Evolutionary conservation across 352 stramenopile species (phyloP), one percentile per base, ranked within the genome.

Genomic region (Phytophthora chlamydospora): DNA sequence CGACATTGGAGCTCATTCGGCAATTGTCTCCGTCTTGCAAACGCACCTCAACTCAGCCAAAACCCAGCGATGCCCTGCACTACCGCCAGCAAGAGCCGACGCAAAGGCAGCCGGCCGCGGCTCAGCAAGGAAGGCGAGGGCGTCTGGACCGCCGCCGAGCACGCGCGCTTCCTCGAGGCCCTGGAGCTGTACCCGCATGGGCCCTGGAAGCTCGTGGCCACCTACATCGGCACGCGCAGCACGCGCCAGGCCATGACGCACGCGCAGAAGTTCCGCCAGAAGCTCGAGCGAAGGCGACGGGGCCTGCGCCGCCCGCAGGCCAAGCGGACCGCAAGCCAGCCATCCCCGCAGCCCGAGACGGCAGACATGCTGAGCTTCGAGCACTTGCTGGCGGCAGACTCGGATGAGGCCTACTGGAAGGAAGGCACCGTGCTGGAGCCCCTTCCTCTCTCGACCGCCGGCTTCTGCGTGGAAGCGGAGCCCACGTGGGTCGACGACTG

Each of bases 141-240:
- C 33, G 60, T 83, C 2, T 83, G 75, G 72, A 80, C 75, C 2
- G 31, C 71, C 27, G 27, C 46, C 14, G 72, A 83, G 58, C 72
- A 84, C 53, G 60, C 54, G 16, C 75, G 75, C 39, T 83, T 83
- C 72, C 69, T 83, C 17, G 68, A 83, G 48, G 75, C 68, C 17
- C 41, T 80, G 46, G 46, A 63, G n/a, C 48, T 81, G 35, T 79
- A 77, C 27, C 76, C 76, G n/a, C 66, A 76, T n/a, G 73, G 76
- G 0, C 76, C 76, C 14, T 85, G 76, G 76, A 82, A 85, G 55
- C 50, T 76, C 32, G 71, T 85, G 42, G 73, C 76, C 14, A 69
- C 66, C 36, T 67, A 68, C 53, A 71, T 85, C 11, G 71, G 71
- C 24, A 81, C 76, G 45, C 73, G 76, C 56, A 83, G 61, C 47